A percentile compares a stretch with the other conserved stretches of the same genome.
Evolutionary conservation across 371 early-diverging fungal genomes (phyloP).

Genomic region (Mucor saturninus): DNA sequence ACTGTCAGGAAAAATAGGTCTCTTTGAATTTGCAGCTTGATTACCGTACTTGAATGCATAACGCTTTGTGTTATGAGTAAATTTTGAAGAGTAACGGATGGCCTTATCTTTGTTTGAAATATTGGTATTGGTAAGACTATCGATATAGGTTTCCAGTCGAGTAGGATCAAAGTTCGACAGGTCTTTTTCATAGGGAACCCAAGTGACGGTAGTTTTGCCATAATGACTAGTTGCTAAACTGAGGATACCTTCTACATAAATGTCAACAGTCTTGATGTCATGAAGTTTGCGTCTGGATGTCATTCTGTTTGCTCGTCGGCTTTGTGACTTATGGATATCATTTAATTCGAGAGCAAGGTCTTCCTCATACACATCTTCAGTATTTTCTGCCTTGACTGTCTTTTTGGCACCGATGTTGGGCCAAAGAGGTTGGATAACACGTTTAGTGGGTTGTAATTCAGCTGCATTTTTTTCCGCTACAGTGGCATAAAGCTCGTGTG

Average conservation of each 20-base stretch:
- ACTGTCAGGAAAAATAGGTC: no score
- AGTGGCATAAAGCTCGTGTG: slow-evolving; percentile 15
- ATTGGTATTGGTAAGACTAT: no score
- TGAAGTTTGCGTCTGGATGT: slow-evolving; percentile 6
- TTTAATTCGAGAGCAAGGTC: slow-evolving; percentile 9
- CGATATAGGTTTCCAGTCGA: no score
- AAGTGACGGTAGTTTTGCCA: neutral
- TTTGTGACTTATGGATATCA: slow-evolving; percentile 8
- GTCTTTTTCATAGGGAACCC: slow-evolving; percentile 5
- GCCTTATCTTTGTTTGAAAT: no score
- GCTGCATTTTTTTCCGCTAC: slow-evolving; percentile 23
- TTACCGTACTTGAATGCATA: no score
- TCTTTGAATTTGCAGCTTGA: no score
- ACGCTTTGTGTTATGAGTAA: no score
- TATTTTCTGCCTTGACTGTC: neutral
- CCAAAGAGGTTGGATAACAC: slow-evolving; percentile 21
- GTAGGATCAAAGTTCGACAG: neutral
- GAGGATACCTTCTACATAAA: slow-evolving; percentile 17
- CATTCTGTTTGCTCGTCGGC: slow-evolving; percentile 11
- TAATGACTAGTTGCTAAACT: slow-evolving; percentile 4
- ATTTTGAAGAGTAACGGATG: no score
- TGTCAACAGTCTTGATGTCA: slow-evolving; percentile 12
- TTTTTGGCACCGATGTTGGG: neutral
- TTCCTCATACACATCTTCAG: slow-evolving; percentile 5
- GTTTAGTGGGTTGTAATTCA: slow-evolving; percentile 12